These are phyloP conservation scores for Xylariales sp. DNA, from an alignment of 2,329 filamentous ascomycete genomes.

Conservation along the genomic window DNA sequence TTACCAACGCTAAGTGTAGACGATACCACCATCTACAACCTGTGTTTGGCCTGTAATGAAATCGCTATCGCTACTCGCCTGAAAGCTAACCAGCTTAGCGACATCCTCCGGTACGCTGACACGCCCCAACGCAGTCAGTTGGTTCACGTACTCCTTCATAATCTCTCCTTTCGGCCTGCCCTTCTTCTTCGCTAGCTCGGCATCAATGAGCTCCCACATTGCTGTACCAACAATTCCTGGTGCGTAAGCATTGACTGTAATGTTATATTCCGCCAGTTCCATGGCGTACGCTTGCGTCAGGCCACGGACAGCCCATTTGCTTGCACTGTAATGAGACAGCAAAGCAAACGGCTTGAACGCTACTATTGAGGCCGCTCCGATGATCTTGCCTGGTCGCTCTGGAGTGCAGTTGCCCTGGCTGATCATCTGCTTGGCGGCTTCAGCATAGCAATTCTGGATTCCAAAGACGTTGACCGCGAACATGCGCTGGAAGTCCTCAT, in stretches of 20 bases:
- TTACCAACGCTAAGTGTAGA: constrained; percentile 30
- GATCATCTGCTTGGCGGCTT: constrained; percentile 62
- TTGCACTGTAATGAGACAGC: constrained; percentile 58
- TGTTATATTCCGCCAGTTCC: constrained; percentile 59
- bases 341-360: constrained; percentile 56
- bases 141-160: constrained; percentile 48
- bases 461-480: constrained; percentile 63
- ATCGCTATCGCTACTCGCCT: constrained; percentile 54
- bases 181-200: constrained; percentile 47
- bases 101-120: constrained; percentile 60
- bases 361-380: constrained; percentile 51
- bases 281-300: constrained; percentile 63
- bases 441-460: constrained; percentile 59
- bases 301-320: constrained; percentile 63
- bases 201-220: constrained; percentile 68
- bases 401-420: constrained; percentile 45
- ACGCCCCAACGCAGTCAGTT: constrained; percentile 52
- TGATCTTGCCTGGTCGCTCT: constrained; percentile 36
- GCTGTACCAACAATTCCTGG: constrained; percentile 62
- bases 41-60: constrained; percentile 64
- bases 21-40: constrained; percentile 57
- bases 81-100: constrained; percentile 55
- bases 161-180: constrained; percentile 48
- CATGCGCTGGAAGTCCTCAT: constrained; percentile 53
- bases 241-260: constrained; percentile 63